Percentiles rank a stretch among this genome's conserved stretches.
Evolutionary conservation across 805 yeast species (phyloP).

Genomic region (Ogataea pilisensis): DNA sequence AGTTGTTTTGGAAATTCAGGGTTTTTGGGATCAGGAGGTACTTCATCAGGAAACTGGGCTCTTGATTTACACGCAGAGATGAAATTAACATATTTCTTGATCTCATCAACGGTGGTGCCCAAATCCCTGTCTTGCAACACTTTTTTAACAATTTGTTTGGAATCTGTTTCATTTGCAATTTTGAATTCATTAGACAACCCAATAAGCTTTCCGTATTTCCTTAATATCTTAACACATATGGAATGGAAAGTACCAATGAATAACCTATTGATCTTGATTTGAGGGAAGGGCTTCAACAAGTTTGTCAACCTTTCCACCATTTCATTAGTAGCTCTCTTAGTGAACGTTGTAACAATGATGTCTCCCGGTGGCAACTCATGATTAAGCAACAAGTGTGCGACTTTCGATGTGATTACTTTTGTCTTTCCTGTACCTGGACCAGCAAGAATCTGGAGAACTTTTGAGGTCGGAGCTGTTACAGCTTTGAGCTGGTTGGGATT

Average conservation of each 20-base stretch:
- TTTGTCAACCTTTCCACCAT: conserved; percentile 58
- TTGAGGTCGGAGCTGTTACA: conserved; percentile 35
- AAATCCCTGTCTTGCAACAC: conserved; percentile 21
- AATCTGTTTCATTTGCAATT: conserved; percentile 66
- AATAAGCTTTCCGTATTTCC: conserved; percentile 47
- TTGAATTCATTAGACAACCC: conserved; percentile 40
- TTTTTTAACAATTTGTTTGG: conserved; percentile 41
- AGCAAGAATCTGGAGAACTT: conserved; percentile 48
- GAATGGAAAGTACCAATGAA: conserved; percentile 90
- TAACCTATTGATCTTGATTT: conserved; percentile 38
- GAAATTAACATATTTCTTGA: conserved; percentile 36
- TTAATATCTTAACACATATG: conserved; percentile 60
- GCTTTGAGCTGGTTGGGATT: conserved; percentile 42
- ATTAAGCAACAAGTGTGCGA: conserved; percentile 59
- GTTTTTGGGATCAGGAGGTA: conserved; percentile 20
- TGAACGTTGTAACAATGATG: conserved; percentile 85
- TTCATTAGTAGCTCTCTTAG: conserved; percentile 88
- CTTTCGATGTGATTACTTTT: conserved; percentile 72
- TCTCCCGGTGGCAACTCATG: conserved; percentile 52
- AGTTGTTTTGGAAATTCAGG: conserved; percentile 30
- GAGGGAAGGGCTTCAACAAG: conserved; percentile 31
- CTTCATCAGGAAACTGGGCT: conserved; percentile 42
- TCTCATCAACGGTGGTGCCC: conserved; percentile 26
- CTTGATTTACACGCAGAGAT: conserved; percentile 56
- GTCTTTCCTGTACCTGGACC: conserved; percentile 79